A percentile compares a stretch with the other conserved stretches of the same genome.
Evolutionary conservation across 2,329 filamentous ascomycete genomes (phyloP).

Genomic region (Aspergillus alliaceus): DNA sequence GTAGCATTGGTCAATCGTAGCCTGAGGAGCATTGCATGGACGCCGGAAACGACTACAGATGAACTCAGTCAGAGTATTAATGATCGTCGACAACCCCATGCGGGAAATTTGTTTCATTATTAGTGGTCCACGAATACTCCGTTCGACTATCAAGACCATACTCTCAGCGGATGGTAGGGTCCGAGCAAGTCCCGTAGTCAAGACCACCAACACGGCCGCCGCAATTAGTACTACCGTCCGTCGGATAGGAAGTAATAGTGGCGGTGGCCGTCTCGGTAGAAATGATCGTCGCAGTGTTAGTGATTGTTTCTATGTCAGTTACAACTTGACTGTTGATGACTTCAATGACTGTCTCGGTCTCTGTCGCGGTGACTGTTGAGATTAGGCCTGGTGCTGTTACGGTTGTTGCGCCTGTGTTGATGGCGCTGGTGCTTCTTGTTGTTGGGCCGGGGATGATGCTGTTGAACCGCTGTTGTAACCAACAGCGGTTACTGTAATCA

Average conservation of each 20-base stretch:
- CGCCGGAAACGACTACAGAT: conserved; percentile 21
- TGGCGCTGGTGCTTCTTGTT: too few species aligned
- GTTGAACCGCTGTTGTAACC: too few species aligned
- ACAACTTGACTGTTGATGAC: neutral
- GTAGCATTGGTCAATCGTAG: conserved; percentile 15
- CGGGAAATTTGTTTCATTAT: conserved; percentile 14
- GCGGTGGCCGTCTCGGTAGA: neutral
- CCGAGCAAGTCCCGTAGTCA: conserved; percentile 4
- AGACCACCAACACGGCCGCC: neutral
- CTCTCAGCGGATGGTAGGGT: neutral
- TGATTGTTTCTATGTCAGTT: neutral
- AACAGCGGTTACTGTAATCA: too few species aligned
- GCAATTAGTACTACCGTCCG: too few species aligned
- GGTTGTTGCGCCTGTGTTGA: too few species aligned
- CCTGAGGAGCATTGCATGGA: conserved; percentile 18
- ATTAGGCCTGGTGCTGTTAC: too few species aligned
- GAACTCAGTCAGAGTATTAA: conserved; percentile 8
- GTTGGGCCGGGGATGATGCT: too few species aligned
- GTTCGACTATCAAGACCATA: conserved; percentile 12
- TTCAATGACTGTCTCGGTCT: too few species aligned
- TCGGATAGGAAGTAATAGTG: neutral
- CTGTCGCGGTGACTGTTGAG: neutral
- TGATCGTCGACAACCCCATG: conserved; percentile 12
- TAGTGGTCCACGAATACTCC: conserved; percentile 10
- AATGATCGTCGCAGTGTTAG: neutral